A percentile compares a stretch with the other conserved stretches of the same genome.
Conservation (phyloP, 148 eudicot genomes). For the Rhododendron ferrugineum region DNA sequence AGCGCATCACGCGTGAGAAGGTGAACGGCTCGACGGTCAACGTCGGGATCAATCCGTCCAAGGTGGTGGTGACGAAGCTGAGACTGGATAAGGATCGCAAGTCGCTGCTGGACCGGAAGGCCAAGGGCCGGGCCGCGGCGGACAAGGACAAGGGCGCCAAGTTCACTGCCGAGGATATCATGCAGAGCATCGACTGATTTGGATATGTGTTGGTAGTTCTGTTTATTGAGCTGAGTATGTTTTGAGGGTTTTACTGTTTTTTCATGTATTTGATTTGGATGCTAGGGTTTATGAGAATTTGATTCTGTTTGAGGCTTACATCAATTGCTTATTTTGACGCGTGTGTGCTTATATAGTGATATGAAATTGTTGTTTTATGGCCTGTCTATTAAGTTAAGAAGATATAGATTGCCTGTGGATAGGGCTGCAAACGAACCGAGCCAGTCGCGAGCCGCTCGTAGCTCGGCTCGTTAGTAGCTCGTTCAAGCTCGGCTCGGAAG, state of each 20-base stretch:
- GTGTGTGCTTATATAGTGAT: neutral
- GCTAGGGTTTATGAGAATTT: neutral
- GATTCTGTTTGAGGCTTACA: neutral
- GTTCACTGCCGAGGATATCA: conserved; percentile 53
- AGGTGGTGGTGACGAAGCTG: conserved; percentile 54
- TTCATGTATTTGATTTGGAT: neutral
- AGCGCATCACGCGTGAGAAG: conserved; percentile 67
- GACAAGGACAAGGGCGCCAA: conserved; percentile 70
- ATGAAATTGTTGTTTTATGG: neutral
- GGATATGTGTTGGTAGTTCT: neutral
- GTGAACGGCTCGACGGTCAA: conserved; percentile 70
- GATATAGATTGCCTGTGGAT: neutral
- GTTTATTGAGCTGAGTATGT: neutral
- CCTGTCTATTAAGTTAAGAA: neutral
- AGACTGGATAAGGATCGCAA: conserved; percentile 64
- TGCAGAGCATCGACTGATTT: conserved; percentile 42
- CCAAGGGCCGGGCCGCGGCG: conserved; percentile 59
- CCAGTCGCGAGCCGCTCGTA: too few species aligned
- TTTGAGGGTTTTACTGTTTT: neutral
- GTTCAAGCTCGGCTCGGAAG: too few species aligned
- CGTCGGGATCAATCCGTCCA: conserved; percentile 58
- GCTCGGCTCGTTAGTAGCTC: too few species aligned
- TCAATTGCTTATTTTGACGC: neutral
- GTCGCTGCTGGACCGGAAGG: conserved; percentile 54
- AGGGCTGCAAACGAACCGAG: too few species aligned